Evolutionary conservation across 2,329 filamentous ascomycete species (phyloP).

Genomic region (Aspergillus sp.): DNA sequence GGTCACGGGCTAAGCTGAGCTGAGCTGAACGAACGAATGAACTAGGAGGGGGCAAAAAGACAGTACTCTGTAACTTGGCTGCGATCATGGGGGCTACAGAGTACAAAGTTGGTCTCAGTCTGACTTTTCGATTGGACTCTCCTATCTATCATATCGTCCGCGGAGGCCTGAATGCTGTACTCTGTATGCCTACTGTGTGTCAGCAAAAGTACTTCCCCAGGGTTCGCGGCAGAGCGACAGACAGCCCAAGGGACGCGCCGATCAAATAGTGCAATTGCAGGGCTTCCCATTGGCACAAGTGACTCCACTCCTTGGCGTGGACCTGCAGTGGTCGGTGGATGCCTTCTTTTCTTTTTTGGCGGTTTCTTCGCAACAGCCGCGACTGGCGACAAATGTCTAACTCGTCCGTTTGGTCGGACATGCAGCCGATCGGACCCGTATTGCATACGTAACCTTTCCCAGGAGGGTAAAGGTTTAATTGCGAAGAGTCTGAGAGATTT

Average conservation of each 20-base stretch:
- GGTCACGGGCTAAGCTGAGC: slow-evolving; percentile 4
- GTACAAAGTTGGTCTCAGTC: neutral
- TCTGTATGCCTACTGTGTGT: too few relatives aligned
- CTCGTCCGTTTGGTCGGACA: neutral
- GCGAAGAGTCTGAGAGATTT: too few relatives aligned
- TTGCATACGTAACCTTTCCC: too few relatives aligned
- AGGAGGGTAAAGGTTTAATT: too few relatives aligned
- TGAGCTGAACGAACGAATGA: neutral
- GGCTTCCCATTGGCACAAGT: neutral
- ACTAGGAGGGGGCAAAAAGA: too few relatives aligned
- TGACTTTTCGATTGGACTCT: too few relatives aligned
- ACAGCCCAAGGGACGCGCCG: slow-evolving; percentile 12
- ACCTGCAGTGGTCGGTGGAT: neutral
- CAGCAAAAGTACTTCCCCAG: slow-evolving; percentile 2
- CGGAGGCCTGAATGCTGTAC: too few relatives aligned
- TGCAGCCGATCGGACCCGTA: too few relatives aligned
- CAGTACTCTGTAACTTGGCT: too few relatives aligned
- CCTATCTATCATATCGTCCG: neutral
- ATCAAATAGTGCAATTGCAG: slow-evolving; percentile 15
- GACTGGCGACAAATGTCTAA: slow-evolving; percentile 21
- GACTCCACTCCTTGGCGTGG: slow-evolving; percentile 12
- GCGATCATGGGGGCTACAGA: neutral
- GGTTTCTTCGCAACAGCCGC: slow-evolving; percentile 19
- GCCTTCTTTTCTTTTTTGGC: neutral
- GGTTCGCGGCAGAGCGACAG: slow-evolving; percentile 17